Conservation (phyloP, 2,329 filamentous ascomycete species). For the Xylariaceae sp. region DNA sequence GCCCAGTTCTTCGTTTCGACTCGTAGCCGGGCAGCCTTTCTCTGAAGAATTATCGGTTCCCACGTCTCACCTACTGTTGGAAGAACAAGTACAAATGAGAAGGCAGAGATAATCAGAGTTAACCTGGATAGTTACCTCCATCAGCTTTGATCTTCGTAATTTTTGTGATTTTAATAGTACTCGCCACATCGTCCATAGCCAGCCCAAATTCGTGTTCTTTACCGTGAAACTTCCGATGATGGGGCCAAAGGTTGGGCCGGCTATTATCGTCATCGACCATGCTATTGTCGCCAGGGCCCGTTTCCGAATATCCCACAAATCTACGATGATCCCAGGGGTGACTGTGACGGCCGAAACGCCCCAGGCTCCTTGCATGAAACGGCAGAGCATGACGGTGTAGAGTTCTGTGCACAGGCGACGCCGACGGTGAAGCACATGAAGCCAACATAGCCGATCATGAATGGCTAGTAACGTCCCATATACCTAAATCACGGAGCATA, state of each 20-base stretch:
- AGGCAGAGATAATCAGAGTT: background rate
- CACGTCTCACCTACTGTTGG: background rate
- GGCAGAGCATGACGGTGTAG: background rate
- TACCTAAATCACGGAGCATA: background rate
- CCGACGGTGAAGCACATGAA: no score
- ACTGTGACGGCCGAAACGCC: background rate
- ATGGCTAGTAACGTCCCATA: background rate
- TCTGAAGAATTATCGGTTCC: background rate
- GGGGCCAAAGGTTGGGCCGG: no score
- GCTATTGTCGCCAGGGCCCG: no score
- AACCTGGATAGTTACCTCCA: background rate
- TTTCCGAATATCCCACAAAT: background rate
- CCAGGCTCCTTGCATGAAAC: background rate
- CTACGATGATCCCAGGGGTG: background rate
- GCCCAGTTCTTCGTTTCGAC: background rate
- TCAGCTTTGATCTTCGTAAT: no score
- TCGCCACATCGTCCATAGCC: background rate
- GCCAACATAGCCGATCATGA: no score
- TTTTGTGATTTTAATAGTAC: no score
- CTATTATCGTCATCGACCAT: no score
- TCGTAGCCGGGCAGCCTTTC: background rate
- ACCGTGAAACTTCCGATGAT: background rate
- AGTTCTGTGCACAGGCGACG: background rate
- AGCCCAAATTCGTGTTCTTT: background rate
- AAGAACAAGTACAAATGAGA: background rate